Evolutionary conservation across 345 rosid genomes (phyloP).

Genomic region (Populus alba): DNA sequence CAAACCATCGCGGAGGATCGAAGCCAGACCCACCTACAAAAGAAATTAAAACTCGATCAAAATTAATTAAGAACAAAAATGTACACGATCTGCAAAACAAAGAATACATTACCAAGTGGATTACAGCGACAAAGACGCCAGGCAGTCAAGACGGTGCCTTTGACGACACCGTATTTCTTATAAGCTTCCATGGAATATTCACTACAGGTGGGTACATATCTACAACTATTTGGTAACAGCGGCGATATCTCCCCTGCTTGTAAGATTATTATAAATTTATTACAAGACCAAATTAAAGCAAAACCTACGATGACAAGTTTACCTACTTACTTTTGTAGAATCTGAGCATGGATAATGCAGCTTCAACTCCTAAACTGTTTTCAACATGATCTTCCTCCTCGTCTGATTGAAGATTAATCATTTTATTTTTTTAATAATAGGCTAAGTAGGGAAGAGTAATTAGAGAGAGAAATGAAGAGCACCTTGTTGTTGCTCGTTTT

Average conservation of each 20-base stretch:
- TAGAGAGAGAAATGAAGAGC: neutral
- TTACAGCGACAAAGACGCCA: slow-evolving; percentile 95
- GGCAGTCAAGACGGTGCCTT: slow-evolving; percentile 67
- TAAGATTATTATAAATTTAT: too few relatives aligned
- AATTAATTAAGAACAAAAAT: neutral
- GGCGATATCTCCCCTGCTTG: slow-evolving; percentile 88
- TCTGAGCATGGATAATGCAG: slow-evolving; percentile 65
- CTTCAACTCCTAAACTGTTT: slow-evolving; percentile 61
- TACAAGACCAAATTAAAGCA: neutral
- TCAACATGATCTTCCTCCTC: slow-evolving; percentile 27
- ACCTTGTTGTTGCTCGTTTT: slow-evolving; percentile 43
- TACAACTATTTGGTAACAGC: slow-evolving; percentile 67
- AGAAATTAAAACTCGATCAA: neutral
- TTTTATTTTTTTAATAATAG: neutral
- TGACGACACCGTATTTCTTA: slow-evolving; percentile 74
- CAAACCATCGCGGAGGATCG: slow-evolving; percentile 92
- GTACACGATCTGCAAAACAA: neutral
- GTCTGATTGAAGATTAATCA: slow-evolving; percentile 24
- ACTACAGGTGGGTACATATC: slow-evolving; percentile 83
- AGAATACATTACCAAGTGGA: slow-evolving; percentile 58
- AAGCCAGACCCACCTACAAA: slow-evolving; percentile 71
- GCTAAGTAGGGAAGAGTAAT: neutral
- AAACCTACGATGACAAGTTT: neutral
- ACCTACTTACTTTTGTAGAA: slow-evolving; percentile 76
- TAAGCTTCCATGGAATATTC: slow-evolving; percentile 94